phyloP scores from a whole-genome alignment of 2,329 filamentous ascomycete genomes.

The Stagonosporopsis chrysanthemi region DNA sequence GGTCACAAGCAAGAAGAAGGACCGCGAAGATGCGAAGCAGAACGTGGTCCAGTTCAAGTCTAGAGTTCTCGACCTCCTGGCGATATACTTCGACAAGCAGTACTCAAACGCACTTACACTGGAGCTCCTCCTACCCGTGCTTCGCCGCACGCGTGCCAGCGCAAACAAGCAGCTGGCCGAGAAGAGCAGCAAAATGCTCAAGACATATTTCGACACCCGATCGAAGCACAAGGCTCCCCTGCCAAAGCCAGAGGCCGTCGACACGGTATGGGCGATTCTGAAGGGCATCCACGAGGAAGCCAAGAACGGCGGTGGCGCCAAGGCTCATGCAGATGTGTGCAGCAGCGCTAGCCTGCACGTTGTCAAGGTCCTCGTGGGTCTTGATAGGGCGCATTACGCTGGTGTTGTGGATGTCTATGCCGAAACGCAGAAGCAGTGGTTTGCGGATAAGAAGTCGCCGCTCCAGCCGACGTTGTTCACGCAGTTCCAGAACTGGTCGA shows the following conservation, averaged over 20 bases:
- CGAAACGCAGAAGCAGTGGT: slow-evolving; percentile 55
- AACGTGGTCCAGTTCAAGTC: slow-evolving; percentile 95
- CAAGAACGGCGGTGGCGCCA: slow-evolving; percentile 67
- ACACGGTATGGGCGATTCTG: slow-evolving; percentile 65
- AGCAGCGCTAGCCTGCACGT: slow-evolving; percentile 76
- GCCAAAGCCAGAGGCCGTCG: slow-evolving; percentile 52
- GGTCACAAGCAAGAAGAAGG: slow-evolving; percentile 73
- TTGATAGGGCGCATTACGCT: slow-evolving; percentile 51
- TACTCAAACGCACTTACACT: slow-evolving; percentile 72
- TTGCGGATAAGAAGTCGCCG: slow-evolving; percentile 50
- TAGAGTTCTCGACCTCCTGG: slow-evolving; percentile 85
- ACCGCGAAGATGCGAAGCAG: slow-evolving; percentile 86
- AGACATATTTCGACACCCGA: slow-evolving; percentile 73
- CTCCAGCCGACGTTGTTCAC: slow-evolving; percentile 55
- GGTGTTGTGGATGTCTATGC: slow-evolving; percentile 53
- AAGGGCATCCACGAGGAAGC: slow-evolving; percentile 73
- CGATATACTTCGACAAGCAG: slow-evolving; percentile 84
- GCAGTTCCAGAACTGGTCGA: slow-evolving; percentile 57
- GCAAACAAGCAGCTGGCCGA: slow-evolving; percentile 76
- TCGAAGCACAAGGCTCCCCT: slow-evolving; percentile 56
- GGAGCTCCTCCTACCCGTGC: slow-evolving; percentile 74
- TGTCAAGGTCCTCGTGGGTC: slow-evolving; percentile 66
- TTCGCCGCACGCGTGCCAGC: slow-evolving; percentile 79
- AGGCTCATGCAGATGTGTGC: slow-evolving; percentile 75
- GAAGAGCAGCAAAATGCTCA: slow-evolving; percentile 75